Percentiles rank a stretch among this genome's conserved stretches.
These are phyloP conservation scores for Stentor coeruleus DNA, from an alignment of 73 alveolate genomes.

Conservation along the genomic window DNA sequence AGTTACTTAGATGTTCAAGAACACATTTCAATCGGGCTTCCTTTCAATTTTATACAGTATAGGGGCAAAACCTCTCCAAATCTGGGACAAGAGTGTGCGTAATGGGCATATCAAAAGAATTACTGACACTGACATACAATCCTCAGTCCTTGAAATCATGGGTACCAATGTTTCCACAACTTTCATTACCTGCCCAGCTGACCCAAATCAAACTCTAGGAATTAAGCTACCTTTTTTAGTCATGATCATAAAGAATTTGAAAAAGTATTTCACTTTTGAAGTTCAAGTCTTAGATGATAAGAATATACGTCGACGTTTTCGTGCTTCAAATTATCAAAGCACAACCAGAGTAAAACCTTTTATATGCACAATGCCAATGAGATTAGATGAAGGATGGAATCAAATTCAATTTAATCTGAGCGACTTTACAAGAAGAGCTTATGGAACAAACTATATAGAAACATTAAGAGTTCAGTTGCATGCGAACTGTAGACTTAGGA, in stretches of 20 bases:
- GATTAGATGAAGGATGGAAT: conserved; percentile 92
- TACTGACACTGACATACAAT: conserved; percentile 83
- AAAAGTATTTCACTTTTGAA: conserved; percentile 88
- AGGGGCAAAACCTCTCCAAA: conserved; percentile 83
- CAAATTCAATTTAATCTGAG: conserved; percentile 87
- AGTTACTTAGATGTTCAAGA: conserved; percentile 86
- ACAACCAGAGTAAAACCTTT: conserved; percentile 88
- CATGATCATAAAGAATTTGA: conserved; percentile 75
- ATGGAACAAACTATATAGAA: conserved; percentile 88
- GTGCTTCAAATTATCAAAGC: conserved; percentile 87
- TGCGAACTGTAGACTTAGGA: conserved; percentile 89
- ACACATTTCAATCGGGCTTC: conserved; percentile 82
- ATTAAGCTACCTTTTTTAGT: conserved; percentile 88
- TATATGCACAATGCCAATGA: conserved; percentile 92
- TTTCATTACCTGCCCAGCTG: conserved; percentile 76
- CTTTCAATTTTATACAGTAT: conserved; percentile 75
- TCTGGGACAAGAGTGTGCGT: conserved; percentile 78
- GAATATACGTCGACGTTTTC: conserved; percentile 80
- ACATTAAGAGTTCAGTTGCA: conserved; percentile 90
- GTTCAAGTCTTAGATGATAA: conserved; percentile 90
- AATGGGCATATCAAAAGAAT: conserved; percentile 87
- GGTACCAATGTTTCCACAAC: conserved; percentile 88
- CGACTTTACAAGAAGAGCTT: conserved; percentile 89
- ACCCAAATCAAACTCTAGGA: conserved; percentile 80
- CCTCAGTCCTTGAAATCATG: conserved; percentile 82